Conservation (phyloP, 805 yeast genomes). For the Ogataea populi-albae region DNA sequence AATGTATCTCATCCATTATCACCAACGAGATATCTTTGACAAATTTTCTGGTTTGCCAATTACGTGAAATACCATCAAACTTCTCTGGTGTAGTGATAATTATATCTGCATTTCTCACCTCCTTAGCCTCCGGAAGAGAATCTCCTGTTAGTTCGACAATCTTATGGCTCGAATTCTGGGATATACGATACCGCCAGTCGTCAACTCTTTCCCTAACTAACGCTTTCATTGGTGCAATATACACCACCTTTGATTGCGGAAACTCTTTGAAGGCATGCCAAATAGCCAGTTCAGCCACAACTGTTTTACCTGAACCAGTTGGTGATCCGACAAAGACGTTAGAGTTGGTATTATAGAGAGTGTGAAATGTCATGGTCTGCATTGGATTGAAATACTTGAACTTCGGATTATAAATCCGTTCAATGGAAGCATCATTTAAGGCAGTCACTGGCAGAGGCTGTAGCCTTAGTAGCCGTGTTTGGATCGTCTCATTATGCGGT, state of each 20-base stretch:
- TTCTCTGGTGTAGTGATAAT: conserved; percentile 84
- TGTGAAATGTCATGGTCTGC: conserved; percentile 96
- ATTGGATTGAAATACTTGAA: conserved; percentile 94
- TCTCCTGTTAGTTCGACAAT: conserved; percentile 83
- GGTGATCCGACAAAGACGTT: conserved; percentile 95
- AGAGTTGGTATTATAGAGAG: conserved; percentile 73
- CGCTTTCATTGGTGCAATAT: conserved; percentile 89
- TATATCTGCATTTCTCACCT: conserved; percentile 66
- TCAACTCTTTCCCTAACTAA: conserved; percentile 79
- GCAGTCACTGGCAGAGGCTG: conserved; percentile 88
- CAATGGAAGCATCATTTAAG: conserved; percentile 63
- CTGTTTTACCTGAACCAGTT: conserved; percentile 97
- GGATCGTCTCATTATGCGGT: conserved; percentile 83
- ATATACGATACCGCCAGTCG: conserved; percentile 65
- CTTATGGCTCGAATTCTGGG: conserved; percentile 43
- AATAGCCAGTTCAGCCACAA: conserved; percentile 93
- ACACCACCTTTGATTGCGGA: conserved; percentile 78
- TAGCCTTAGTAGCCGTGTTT: conserved; percentile 73
- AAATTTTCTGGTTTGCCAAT: conserved; percentile 76
- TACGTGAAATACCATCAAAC: conserved; percentile 84
- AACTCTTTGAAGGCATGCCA: conserved; percentile 91
- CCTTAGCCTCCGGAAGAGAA: conserved; percentile 67
- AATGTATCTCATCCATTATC: conserved; percentile 83
- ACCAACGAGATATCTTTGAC: conserved; percentile 73
- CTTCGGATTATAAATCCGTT: conserved; percentile 59